Evolutionary conservation across 345 rosid genomes (phyloP), one percentile per base, ranked within the genome.

Genomic region (Melaleuca quinquenervia): DNA sequence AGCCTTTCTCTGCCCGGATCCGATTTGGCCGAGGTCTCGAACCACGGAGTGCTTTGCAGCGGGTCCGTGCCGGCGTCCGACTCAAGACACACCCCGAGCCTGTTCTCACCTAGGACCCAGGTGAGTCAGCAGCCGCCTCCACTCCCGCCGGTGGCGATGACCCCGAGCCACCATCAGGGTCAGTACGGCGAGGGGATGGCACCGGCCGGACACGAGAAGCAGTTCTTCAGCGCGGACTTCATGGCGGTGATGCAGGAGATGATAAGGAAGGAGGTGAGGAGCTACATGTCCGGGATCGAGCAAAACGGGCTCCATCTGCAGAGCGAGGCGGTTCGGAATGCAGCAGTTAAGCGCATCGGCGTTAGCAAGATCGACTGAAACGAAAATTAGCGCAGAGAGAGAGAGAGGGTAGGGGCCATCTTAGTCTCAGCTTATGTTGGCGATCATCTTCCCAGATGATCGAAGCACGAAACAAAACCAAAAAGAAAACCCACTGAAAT

Each of bases 1-100:
- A 92, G 94, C 85, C 93, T 95, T 16, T 94, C 96, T 26, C 91
- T 91, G 75, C 96, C 98, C 41, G 95, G 96, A 90, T 92, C 92
- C 88, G 91, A 89, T 52, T 76, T 88, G 3, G 83, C 87, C 49
- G 92, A 95, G 78, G 86, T 82, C 27, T 58, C 90, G 49, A 82
- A 82, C 20, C 86, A 74, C 3, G 86, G 64, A 44, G 86, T 86
- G 50, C 82, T 83, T 51, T 26, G 82, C 22, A 90, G 83, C 22
- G 91, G 83, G 64, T 83, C 91, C 83, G 84, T 85, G 24, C 21
- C 84, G 49, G 36, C n/a, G 10, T 15, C 84, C 54, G 76, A 64
- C 82, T 51, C 89, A 36, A 74, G 50, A 13, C 70, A n/a, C 84
- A 86, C 36, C 52, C 60, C 8, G 22, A 70, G 26, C 60, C 82